phyloP scores from a whole-genome alignment of 1,284 basidiomycete genomes.

The Boletus sp. region DNA sequence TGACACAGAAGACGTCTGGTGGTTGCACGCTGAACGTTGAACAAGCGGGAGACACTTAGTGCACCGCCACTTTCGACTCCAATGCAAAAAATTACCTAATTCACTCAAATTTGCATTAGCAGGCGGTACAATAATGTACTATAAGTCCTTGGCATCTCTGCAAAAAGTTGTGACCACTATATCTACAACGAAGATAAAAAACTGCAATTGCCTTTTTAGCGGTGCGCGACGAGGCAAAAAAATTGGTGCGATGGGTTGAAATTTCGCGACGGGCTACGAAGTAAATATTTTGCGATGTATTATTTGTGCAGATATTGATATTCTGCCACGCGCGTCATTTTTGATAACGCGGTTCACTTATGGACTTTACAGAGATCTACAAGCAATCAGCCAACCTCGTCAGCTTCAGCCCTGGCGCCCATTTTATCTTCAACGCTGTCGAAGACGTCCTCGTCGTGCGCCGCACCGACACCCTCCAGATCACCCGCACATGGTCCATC shows the following conservation, averaged over 20 bases:
- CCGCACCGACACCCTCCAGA: slow-evolving; percentile 71
- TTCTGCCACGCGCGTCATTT: slow-evolving; percentile 9
- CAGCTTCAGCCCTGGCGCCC: slow-evolving; percentile 67
- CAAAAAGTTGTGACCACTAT: too few species aligned
- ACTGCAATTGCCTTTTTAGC: too few species aligned
- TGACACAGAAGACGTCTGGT: neutral
- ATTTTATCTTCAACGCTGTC: slow-evolving; percentile 70
- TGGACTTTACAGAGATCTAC: slow-evolving; percentile 82
- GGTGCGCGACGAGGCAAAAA: too few species aligned
- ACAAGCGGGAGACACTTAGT: neutral
- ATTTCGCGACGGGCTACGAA: too few species aligned
- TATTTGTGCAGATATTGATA: too few species aligned
- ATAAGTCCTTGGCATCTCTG: too few species aligned
- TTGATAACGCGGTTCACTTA: slow-evolving; percentile 18
- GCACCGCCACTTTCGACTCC: neutral
- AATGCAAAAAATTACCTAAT: too few species aligned
- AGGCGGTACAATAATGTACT: too few species aligned
- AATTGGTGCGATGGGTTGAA: too few species aligned
- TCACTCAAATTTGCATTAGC: too few species aligned
- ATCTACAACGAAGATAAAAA: too few species aligned
- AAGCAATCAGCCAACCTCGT: slow-evolving; percentile 65
- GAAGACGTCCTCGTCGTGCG: slow-evolving; percentile 71
- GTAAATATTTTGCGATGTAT: too few species aligned
- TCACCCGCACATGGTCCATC: slow-evolving; percentile 68
- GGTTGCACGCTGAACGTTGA: neutral